Conservation (phyloP, 169 alveolate species). For the Cryptosporidium felis region DNA sequence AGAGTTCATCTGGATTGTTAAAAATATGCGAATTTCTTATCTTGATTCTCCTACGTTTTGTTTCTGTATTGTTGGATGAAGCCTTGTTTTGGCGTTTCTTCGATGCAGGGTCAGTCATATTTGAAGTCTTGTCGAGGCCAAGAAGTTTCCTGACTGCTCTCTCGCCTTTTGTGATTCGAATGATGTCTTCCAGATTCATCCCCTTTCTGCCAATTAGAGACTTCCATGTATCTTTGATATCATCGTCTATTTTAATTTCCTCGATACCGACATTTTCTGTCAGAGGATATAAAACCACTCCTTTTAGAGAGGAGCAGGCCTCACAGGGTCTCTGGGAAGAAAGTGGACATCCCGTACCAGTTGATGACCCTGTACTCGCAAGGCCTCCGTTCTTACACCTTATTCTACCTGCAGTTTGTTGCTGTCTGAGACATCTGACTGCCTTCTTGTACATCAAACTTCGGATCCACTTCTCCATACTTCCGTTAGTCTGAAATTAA, state of each 20-base stretch:
- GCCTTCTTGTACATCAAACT: conserved; percentile 30
- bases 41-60: conserved; percentile 31
- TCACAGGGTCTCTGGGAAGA: conserved; percentile 69
- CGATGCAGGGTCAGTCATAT: background rate
- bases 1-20: conserved; percentile 39
- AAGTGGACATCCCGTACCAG: conserved; percentile 55
- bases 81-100: conserved; percentile 9
- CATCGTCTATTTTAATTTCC: conserved; percentile 41
- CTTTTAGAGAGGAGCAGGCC: conserved; percentile 25
- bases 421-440: conserved; percentile 69
- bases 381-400: conserved; percentile 60
- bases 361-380: conserved; percentile 52
- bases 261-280: conserved; percentile 53
- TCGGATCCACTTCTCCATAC: conserved; percentile 61
- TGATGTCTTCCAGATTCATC: conserved; percentile 52
- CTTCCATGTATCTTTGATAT: conserved; percentile 40
- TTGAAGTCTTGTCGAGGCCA: conserved; percentile 14
- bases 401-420: conserved; percentile 67
- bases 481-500: conserved; percentile 18
- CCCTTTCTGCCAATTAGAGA: conserved; percentile 8
- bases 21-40: conserved; percentile 52
- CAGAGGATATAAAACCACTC: conserved; percentile 44
- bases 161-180: conserved; percentile 38
- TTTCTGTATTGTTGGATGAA: background rate
- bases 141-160: conserved; percentile 49